phyloP scores from a whole-genome alignment of 2,329 filamentous ascomycete species.

The Rutstroemia sydowiana region DNA sequence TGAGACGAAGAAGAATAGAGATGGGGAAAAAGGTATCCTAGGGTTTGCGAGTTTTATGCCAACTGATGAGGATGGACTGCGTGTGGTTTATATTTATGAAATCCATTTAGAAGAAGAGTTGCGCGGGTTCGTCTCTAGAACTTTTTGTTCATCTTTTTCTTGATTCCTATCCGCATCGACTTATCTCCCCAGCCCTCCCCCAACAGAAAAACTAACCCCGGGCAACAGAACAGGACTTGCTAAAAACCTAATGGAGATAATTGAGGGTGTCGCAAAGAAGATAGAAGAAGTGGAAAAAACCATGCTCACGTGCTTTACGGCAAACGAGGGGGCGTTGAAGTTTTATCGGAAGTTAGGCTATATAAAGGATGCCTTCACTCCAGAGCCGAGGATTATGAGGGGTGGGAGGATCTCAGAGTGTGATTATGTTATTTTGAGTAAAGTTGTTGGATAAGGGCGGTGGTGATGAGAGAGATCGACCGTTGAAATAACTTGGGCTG shows the following conservation, averaged over 20 bases:
- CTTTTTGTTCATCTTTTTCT: background rate
- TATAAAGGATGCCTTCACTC: conserved; percentile 47
- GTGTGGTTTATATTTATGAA: conserved; percentile 73
- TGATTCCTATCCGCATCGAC: background rate
- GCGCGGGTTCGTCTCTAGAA: conserved; percentile 40
- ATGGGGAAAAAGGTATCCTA: conserved; percentile 30
- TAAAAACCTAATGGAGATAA: conserved; percentile 48
- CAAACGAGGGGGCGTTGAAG: conserved; percentile 47
- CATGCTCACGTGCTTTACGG: conserved; percentile 67
- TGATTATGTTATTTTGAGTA: conserved; percentile 56
- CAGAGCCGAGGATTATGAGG: conserved; percentile 44
- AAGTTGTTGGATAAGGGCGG: conserved; percentile 16
- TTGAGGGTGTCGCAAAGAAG: conserved; percentile 44
- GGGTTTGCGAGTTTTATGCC: conserved; percentile 65
- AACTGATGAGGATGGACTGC: conserved; percentile 57
- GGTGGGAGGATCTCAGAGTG: conserved; percentile 45
- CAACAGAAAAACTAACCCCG: background rate
- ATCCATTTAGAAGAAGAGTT: conserved; percentile 56
- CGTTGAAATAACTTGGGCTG: background rate
- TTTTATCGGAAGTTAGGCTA: conserved; percentile 60
- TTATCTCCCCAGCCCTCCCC: no score
- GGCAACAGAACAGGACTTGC: conserved; percentile 53
- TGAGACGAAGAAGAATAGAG: background rate
- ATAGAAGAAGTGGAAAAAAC: conserved; percentile 53
- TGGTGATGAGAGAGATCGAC: background rate